Conservation (phyloP, 2,329 filamentous ascomycete genomes). For the Lomentospora prolificans region DNA sequence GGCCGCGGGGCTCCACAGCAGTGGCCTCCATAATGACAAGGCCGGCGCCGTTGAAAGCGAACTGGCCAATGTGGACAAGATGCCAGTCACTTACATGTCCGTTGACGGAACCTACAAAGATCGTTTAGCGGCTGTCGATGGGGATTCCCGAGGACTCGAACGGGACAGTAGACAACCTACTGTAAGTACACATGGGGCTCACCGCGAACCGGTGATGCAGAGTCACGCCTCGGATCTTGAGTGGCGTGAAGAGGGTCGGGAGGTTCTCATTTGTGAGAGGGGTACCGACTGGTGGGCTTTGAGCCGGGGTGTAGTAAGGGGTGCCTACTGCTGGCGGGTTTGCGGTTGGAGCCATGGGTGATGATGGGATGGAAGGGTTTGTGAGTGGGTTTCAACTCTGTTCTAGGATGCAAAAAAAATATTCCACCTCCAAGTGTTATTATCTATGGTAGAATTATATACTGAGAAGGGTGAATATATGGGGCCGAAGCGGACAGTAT, state of each 20-base stretch:
- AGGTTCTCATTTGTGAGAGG: constrained; percentile 28
- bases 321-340: constrained; percentile 26
- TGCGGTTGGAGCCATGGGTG: background rate
- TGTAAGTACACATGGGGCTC: constrained; percentile 46
- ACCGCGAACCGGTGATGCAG: constrained; percentile 49
- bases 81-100: constrained; percentile 75
- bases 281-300: constrained; percentile 40
- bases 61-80: constrained; percentile 71
- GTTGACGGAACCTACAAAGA: constrained; percentile 36
- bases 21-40: constrained; percentile 73
- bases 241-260: constrained; percentile 46
- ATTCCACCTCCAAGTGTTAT: too few relatives aligned
- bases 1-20: constrained; percentile 61
- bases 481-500: too few relatives aligned
- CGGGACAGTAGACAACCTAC: constrained; percentile 3
- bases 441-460: too few relatives aligned
- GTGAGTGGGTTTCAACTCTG: background rate
- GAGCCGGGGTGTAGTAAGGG: constrained; percentile 45
- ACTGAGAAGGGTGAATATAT: too few relatives aligned
- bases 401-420: too few relatives aligned
- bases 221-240: constrained; percentile 41
- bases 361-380: background rate
- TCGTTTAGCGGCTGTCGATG: too few relatives aligned
- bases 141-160: background rate
- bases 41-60: constrained; percentile 64